Evolutionary conservation across 345 rosid species (phyloP).

Genomic region (Eucalyptus cloeziana): DNA sequence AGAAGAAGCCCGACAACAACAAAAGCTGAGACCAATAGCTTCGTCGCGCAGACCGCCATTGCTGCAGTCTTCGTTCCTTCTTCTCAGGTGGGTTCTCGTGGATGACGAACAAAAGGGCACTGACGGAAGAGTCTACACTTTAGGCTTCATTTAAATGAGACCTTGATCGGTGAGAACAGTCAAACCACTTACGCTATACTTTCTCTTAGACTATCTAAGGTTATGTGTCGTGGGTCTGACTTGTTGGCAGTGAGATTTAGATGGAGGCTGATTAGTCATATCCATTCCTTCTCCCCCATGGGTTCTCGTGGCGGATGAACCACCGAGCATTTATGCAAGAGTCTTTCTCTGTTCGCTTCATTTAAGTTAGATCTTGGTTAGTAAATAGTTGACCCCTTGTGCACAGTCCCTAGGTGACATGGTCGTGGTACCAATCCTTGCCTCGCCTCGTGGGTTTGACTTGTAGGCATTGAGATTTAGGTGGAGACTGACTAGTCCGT

Average conservation of each 20-base stretch:
- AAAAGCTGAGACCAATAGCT: background rate
- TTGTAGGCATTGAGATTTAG: background rate
- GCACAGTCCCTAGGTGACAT: background rate
- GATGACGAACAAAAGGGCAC: background rate
- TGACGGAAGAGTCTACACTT: background rate
- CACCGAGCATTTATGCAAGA: background rate
- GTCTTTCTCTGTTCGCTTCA: background rate
- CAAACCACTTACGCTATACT: background rate
- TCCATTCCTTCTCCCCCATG: background rate
- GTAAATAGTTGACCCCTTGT: background rate
- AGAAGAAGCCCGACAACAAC: background rate
- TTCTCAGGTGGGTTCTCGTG: background rate
- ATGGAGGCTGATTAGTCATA: background rate
- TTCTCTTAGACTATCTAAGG: background rate
- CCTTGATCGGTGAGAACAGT: background rate
- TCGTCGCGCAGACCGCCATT: background rate
- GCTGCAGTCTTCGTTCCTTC: background rate
- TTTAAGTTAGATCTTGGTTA: background rate
- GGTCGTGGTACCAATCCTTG: background rate
- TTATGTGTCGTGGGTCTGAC: background rate
- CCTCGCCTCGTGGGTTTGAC: background rate
- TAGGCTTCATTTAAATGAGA: background rate
- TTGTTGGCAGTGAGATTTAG: background rate
- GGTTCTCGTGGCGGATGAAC: background rate
- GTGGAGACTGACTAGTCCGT: background rate